Base-by-base conservation (phyloP, 2,329 filamentous ascomycete species). In the Immersiporthe knoxdaviesiana region DNA sequence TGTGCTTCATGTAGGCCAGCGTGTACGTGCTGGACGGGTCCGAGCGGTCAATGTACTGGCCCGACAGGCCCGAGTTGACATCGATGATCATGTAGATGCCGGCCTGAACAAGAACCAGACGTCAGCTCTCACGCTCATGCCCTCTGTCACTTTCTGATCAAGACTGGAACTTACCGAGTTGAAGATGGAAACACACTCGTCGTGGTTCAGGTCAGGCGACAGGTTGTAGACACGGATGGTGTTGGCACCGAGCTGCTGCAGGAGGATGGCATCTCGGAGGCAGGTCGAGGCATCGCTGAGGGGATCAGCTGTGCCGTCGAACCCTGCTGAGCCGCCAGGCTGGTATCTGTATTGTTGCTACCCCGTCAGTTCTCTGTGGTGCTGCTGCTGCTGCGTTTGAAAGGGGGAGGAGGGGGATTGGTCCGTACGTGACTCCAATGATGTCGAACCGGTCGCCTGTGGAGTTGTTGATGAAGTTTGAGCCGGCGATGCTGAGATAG, bases 171-270 rank as follows among this genome's bases (percentile, higher is more conserved):
- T 50, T 61, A 62, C 65, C 44, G 84, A 82, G 73, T 89, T 89
- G 81, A 89, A 89, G 74, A 89, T 87, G 71, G 84, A 87, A 60
- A 84, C 86, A 74, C 87, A 89, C 68, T 84, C 80, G 72, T 89
- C 86, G 74, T 89, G 87, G 79, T 89, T 87, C 70, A 88, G 76
- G 74, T 87, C 78, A 56, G 87, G 87, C 74, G 86, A 83, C 66
- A 89, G 78, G 80, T 89, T 89, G 81, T 89, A 89, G n/a, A 88
- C 85, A 60, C 87, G 87, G 74, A 90, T 85, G 68, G 87, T 83
- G 79, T 89, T 89, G 74, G 88, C 80, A 68, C 87, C 86, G 68
- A 88, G 80, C 70, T 81, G 79, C 78, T 90, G 87, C 82, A 88
- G 85, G 71, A 89, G 80, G 41, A 86, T 86, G 60, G 70, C 70